Evolutionary conservation across 2,329 filamentous ascomycete species (phyloP).

Genomic region (Metarhizium brunneum): DNA sequence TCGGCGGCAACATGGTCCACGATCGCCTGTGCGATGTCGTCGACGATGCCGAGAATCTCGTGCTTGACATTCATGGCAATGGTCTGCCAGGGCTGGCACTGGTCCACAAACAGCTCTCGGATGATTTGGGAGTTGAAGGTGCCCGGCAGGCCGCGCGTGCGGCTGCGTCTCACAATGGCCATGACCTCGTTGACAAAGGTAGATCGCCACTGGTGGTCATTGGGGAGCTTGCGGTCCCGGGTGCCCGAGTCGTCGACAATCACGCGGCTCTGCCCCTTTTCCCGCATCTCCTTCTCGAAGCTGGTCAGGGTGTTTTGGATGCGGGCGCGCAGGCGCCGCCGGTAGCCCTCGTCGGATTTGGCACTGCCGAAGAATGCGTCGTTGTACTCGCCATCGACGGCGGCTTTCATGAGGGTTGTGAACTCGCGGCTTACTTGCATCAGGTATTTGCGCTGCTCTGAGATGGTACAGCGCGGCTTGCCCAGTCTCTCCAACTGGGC

Average conservation of each 20-base stretch:
- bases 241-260: slow-evolving; percentile 16
- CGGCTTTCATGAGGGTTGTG: slow-evolving; percentile 32
- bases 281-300: slow-evolving; percentile 41
- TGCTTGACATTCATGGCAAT: slow-evolving; percentile 23
- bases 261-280: slow-evolving; percentile 18
- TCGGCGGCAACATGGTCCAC: slow-evolving; percentile 9
- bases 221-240: not conserved
- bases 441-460: slow-evolving; percentile 39
- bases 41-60: slow-evolving; percentile 6
- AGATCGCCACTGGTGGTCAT: not conserved
- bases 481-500: slow-evolving; percentile 37
- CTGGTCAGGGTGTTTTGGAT: slow-evolving; percentile 32
- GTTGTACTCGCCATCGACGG: slow-evolving; percentile 42
- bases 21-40: slow-evolving; percentile 3
- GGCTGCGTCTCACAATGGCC: slow-evolving; percentile 11
- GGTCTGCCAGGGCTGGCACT: slow-evolving; percentile 43
- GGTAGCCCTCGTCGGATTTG: slow-evolving; percentile 21
- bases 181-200: slow-evolving; percentile 14
- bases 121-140: slow-evolving; percentile 52
- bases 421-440: slow-evolving; percentile 35
- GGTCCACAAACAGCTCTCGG: slow-evolving; percentile 48
- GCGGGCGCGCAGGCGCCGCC: slow-evolving; percentile 41
- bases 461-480: slow-evolving; percentile 28
- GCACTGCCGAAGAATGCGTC: slow-evolving; percentile 37
- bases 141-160: slow-evolving; percentile 46